phyloP scores from a whole-genome alignment of 176 grass and related monocot species.

The Olyra latifolia region DNA sequence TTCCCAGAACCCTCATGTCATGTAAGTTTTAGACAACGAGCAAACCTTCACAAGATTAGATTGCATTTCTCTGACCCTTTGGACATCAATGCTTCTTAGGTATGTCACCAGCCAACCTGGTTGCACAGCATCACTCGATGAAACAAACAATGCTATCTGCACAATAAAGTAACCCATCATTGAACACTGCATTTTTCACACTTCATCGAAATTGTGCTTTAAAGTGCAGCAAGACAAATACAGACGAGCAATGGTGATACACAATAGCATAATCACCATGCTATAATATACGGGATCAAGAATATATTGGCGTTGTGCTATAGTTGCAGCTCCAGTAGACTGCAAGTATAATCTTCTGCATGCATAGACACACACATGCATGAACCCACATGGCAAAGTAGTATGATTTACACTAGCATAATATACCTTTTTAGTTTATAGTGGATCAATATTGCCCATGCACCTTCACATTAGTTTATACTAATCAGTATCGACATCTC shows the following conservation, averaged over 20 bases:
- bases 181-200: background rate
- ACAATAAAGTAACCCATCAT: slow-evolving; percentile 12
- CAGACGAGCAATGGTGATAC: background rate
- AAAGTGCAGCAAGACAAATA: background rate
- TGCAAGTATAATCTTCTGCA: background rate
- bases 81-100: slow-evolving; percentile 58
- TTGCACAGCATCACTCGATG: slow-evolving; percentile 84
- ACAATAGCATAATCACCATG: background rate
- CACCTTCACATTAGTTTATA: background rate
- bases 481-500: background rate
- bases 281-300: background rate
- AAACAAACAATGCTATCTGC: slow-evolving; percentile 90
- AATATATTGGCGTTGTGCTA: background rate
- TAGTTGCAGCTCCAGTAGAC: background rate
- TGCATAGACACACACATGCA: background rate
- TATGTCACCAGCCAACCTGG: slow-evolving; percentile 80
- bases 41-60: slow-evolving; percentile 73
- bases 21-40: background rate
- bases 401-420: background rate
- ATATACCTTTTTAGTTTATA: background rate
- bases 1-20: background rate
- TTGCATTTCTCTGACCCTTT: slow-evolving; percentile 70
- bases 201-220: background rate
- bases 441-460: background rate
- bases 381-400: background rate